Base-by-base conservation (phyloP, 306 rosid species). In the Malus sylvestris region DNA sequence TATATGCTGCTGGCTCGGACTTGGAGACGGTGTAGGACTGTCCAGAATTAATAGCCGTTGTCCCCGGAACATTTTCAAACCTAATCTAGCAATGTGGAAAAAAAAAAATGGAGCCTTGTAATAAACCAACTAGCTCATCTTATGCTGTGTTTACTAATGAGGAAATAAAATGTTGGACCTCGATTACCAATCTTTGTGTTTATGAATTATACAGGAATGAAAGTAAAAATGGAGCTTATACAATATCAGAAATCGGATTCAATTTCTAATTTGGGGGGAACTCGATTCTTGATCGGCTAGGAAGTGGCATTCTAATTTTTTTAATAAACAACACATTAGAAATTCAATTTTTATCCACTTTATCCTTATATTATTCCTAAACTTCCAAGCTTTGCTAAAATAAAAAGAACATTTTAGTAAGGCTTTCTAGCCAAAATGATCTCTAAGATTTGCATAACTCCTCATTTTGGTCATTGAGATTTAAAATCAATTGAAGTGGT, bases 11-110 rank as follows among this genome's bases (percentile, higher is more conserved):
- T 51, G 81, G 67, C 85, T 85, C 81, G 86, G 76, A 71, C 77
- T 80, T 23, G 66, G 81, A 40, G 70, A 59, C 27, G 42, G 25
- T 22, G 78, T 70, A 76, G 75, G 79, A 76, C 91, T 85, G 91
- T 72, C 84, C 33, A 19, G 82, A 76, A 87, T 87, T 89, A 86
- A 85, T 81, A 86, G 81, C 94, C 89, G 86, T 69, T 85, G 87
- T 89, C 91, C 77, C 77, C 83, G 97, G 90, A 76, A 66, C 59
- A 49, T 20, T 29, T 75, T 51, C 67, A 27, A 60, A 74, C 75
- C 76, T 75, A 80, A 79, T 42, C 70, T 53, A 46, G 22, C 42
- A 69, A 52, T 70, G 45, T 55, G 42, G 23, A 78, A 25, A 74
- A 25, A 25, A 25, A 25, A 27, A 25, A 6, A 29, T 29, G 5